Base-by-base conservation (phyloP, 2,329 filamentous ascomycete species). In the Bipolaris gigantea region DNA sequence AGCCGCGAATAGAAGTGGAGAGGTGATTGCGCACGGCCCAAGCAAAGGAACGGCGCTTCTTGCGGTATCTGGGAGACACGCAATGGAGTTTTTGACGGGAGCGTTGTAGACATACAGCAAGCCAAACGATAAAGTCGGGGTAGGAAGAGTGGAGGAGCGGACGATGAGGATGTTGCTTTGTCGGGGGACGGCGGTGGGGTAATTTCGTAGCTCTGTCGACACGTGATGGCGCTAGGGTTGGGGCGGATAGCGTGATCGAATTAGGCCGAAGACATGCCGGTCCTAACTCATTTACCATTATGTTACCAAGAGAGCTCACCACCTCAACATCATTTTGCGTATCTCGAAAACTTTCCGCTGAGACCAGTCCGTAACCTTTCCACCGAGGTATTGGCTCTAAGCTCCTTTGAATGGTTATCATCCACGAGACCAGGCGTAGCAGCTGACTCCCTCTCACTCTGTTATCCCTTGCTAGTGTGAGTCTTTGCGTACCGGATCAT, bases 1-100 rank as follows among this genome's bases (percentile, higher is more conserved):
- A 73, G 67, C 72, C 69, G 62, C 68, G 70, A 72, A 69, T 72
- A 72, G 67, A 67, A 71, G 65, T 65, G 64, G 64, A 65, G 62
- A 72, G 65, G 56, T 61, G 60, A 63, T 68, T 50, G 64, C 51
- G 71, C 70, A 72, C 70, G 70, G 67, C 64, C 68, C 66, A 53
- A 55, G 21, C 48, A 51, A 53, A 63, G 50, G 59, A 60, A 51
- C 57, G 59, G 63, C 60, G 61, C 65, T 61, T 62, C 59, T 55
- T 50, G 51, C 41, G 55, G 39, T 43, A 55, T 50, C 48, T 59
- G 42, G 54, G 39, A 56, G 47, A 53, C 42, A 27, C 51, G 50
- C 51, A 36, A 42, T 34, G 35, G 42, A 53, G 25, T 49, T 45
- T 45, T 27, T 19, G 23, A 41, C 30, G 30, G 25, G 48, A 18